These are phyloP conservation scores for Echium plantagineum DNA, from an alignment of 257 asterid species.

Conservation along the genomic window DNA sequence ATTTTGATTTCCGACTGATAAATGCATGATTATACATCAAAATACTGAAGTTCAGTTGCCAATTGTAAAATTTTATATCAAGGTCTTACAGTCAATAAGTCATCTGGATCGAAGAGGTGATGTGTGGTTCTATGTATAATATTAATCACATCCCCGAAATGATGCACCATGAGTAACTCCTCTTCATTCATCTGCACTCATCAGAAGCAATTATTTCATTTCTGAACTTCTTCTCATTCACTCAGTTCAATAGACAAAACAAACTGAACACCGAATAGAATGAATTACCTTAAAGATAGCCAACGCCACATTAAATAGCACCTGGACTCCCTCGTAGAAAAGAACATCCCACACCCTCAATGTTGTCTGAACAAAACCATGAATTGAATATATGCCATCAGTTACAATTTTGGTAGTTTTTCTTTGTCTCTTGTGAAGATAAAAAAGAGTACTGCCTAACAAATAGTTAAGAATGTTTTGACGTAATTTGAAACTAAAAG, in stretches of 20 bases:
- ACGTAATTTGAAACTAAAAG: slow-evolving; percentile 1
- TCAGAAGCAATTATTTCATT: background rate
- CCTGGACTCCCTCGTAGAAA: slow-evolving; percentile 92
- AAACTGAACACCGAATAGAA: background rate
- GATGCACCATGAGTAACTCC: slow-evolving; percentile 61
- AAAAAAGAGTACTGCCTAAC: background rate
- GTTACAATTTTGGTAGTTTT: background rate
- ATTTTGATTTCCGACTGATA: too few relatives aligned
- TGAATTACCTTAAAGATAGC: slow-evolving; percentile 74
- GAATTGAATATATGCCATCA: background rate
- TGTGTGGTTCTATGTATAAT: slow-evolving; percentile 76
- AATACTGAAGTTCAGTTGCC: too few relatives aligned
- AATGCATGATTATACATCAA: too few relatives aligned
- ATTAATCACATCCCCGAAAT: slow-evolving; percentile 88
- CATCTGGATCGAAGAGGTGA: slow-evolving; percentile 92
- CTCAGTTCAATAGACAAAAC: background rate
- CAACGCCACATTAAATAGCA: slow-evolving; percentile 71
- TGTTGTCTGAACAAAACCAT: slow-evolving; percentile 54
- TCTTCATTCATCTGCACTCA: slow-evolving; percentile 81
- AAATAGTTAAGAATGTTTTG: too few relatives aligned
- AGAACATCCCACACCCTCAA: slow-evolving; percentile 96
- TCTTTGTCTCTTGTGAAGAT: background rate
- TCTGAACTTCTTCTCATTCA: background rate
- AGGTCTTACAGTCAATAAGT: slow-evolving; percentile 52
- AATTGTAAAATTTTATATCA: too few relatives aligned